A percentile compares a stretch with the other conserved stretches of the same genome.
Conservation (phyloP, 2,329 filamentous ascomycete genomes). For the Botryosphaeria dothidea region DNA sequence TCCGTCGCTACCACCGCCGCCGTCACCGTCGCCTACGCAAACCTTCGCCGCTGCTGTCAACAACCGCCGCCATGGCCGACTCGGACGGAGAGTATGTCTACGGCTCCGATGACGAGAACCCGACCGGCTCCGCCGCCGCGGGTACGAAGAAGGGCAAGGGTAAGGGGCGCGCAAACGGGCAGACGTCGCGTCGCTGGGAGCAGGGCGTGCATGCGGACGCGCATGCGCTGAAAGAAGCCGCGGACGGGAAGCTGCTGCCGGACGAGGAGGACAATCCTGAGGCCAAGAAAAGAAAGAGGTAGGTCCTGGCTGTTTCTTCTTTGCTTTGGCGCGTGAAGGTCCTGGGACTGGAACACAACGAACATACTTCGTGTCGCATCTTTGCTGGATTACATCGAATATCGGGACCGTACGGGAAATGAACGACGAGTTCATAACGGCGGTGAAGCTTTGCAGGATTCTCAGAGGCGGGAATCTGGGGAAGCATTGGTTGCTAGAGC, state of each 20-base stretch:
- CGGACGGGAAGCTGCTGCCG: slow-evolving; percentile 72
- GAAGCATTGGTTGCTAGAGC: too few relatives aligned
- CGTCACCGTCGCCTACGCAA: not conserved
- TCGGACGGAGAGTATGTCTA: slow-evolving; percentile 72
- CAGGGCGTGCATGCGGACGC: slow-evolving; percentile 26
- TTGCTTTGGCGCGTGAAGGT: not conserved
- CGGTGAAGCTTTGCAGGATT: too few relatives aligned
- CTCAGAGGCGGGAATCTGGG: too few relatives aligned
- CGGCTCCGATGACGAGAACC: slow-evolving; percentile 62
- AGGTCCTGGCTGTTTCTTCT: slow-evolving; percentile 13
- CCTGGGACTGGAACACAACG: not conserved
- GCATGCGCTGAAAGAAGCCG: slow-evolving; percentile 21
- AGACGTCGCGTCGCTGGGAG: slow-evolving; percentile 14
- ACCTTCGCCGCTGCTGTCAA: not conserved
- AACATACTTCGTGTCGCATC: too few relatives aligned
- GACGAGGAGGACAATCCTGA: slow-evolving; percentile 74
- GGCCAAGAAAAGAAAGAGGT: slow-evolving; percentile 77
- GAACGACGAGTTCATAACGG: too few relatives aligned
- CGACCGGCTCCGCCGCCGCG: slow-evolving; percentile 37
- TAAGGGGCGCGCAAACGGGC: slow-evolving; percentile 6
- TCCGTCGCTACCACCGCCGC: not conserved
- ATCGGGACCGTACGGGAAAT: too few relatives aligned
- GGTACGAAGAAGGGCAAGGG: slow-evolving; percentile 27
- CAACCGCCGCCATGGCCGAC: slow-evolving; percentile 60
- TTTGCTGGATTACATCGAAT: too few relatives aligned